Evolutionary conservation across 2,329 filamentous ascomycete species (phyloP), one percentile per base, ranked within the genome.

Genomic region (Sporothrix brunneoviolacea): DNA sequence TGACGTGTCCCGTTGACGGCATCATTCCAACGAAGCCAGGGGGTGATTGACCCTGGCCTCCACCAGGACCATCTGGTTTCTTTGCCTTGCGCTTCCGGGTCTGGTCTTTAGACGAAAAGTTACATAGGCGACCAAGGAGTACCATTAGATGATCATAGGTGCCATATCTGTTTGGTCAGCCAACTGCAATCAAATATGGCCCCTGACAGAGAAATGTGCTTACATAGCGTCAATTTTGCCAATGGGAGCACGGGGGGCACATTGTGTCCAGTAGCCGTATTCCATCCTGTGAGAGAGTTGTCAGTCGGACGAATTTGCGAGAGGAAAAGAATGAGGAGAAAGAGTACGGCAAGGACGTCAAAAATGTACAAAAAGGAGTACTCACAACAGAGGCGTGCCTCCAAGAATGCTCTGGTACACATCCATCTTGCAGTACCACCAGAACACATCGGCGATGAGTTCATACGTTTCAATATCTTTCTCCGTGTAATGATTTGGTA

Each of bases 391-490:
- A 55, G 78, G 78, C 37, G 91, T 91, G 8, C 89, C 91, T 58
- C 91, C 93, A 21, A 97, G 72, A 54, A 96, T 80, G 63, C 88
- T 90, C 65, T 96, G 91, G 59, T 91, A 94, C 8, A 87, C 82
- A 64, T 97, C 93, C 73, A 96, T 93, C 66, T 95, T 95, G 60
- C 80, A 84, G 64, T 91, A 96, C 87, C 90, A 96, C 91, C 91
- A 98, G 63, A 86, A 94, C 5, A 97, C 69, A 67, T 97, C 93
- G 56, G 86, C 82, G 35, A 93, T 74, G 15, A 86, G 84, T 60
- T 93, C 86, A 61, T 87, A 95, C 36, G 79, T 83, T 55, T 88
- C 83, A 42, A 95, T 76, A 54, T 97, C 91, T 54, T 70, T 74
- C 32, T 76, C 70, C 1, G 76, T 61, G 18, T 59, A 61, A n/a